Conservation (phyloP, 495 filamentous ascomycete genomes). For the Hypoxylon subgilvum region DNA sequence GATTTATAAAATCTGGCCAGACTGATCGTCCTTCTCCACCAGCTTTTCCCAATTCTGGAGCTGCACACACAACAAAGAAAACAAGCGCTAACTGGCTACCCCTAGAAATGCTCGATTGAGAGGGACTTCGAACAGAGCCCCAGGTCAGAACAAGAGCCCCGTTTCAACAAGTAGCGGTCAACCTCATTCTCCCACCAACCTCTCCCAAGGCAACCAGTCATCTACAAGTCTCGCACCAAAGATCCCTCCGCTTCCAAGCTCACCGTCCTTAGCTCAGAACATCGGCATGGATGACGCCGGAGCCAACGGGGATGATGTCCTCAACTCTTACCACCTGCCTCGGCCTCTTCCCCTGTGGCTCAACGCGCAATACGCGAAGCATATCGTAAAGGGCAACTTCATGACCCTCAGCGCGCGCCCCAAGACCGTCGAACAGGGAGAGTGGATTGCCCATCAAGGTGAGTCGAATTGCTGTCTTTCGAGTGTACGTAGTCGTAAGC, state of each 20-base stretch:
- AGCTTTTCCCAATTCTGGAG: slow-evolving; percentile 8
- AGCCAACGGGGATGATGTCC: slow-evolving; percentile 57
- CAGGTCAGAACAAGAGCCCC: slow-evolving; percentile 49
- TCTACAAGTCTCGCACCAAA: slow-evolving; percentile 58
- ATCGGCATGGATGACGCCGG: slow-evolving; percentile 55
- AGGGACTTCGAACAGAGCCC: slow-evolving; percentile 51
- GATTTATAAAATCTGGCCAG: slow-evolving; percentile 5
- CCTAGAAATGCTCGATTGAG: slow-evolving; percentile 56
- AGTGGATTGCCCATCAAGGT: slow-evolving; percentile 97
- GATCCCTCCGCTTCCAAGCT: slow-evolving; percentile 64
- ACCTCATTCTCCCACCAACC: slow-evolving; percentile 51
- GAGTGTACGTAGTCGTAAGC: neutral
- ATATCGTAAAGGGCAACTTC: slow-evolving; percentile 95
- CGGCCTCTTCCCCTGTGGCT: slow-evolving; percentile 65
- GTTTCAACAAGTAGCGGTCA: slow-evolving; percentile 45
- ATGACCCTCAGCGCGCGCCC: slow-evolving; percentile 91
- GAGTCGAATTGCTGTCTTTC: slow-evolving; percentile 36
- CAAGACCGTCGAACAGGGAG: slow-evolving; percentile 84
- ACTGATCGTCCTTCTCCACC: slow-evolving; percentile 16
- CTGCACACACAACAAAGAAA: slow-evolving; percentile 19
- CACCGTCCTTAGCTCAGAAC: slow-evolving; percentile 61
- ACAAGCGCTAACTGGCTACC: slow-evolving; percentile 17
- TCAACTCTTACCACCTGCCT: slow-evolving; percentile 57
- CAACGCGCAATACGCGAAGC: slow-evolving; percentile 77
- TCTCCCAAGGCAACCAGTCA: slow-evolving; percentile 53